Percentiles rank a stretch among this genome's conserved stretches.
phyloP scores from a whole-genome alignment of 2,329 filamentous ascomycete species.

The Lecanosticta acicola region DNA sequence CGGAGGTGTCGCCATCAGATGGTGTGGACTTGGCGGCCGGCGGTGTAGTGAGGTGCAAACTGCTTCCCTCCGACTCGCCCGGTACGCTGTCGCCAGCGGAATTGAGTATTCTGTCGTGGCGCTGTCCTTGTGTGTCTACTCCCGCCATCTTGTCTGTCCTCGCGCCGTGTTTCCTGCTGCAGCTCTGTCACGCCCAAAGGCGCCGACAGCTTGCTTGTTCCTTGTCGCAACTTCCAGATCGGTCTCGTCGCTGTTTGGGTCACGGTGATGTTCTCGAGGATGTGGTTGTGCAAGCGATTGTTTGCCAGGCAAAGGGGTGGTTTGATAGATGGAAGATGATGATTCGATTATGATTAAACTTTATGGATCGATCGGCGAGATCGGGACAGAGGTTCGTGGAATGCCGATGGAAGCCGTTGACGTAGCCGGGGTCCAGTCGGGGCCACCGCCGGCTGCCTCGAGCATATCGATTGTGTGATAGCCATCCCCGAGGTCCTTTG shows the following conservation, averaged over 20 bases:
- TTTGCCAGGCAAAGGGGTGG: no score
- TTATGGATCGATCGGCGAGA: neutral
- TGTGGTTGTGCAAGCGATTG: no score
- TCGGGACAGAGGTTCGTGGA: neutral
- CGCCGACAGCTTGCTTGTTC: constrained; percentile 11
- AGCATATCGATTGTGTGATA: no score
- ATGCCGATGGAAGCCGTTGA: neutral
- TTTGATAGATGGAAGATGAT: no score
- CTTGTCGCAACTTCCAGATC: constrained; percentile 4
- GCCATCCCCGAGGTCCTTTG: no score
- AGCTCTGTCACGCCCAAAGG: constrained; percentile 10
- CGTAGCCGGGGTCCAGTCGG: neutral
- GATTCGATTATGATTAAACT: constrained; percentile 6
- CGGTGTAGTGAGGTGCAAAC: constrained; percentile 6
- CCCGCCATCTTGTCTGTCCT: constrained; percentile 18
- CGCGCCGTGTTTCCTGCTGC: neutral
- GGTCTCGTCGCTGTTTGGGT: no score
- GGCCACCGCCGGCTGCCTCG: no score
- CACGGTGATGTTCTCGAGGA: no score
- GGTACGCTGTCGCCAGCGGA: constrained; percentile 3
- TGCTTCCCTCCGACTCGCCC: constrained; percentile 2
- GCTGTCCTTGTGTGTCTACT: constrained; percentile 32
- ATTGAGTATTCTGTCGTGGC: constrained; percentile 36
- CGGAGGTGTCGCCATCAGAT: constrained; percentile 61
- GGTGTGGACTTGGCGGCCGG: constrained; percentile 14